These are phyloP conservation scores for Didymella pinodella DNA, from an alignment of 2,329 filamentous ascomycete species.

Conservation along the genomic window DNA sequence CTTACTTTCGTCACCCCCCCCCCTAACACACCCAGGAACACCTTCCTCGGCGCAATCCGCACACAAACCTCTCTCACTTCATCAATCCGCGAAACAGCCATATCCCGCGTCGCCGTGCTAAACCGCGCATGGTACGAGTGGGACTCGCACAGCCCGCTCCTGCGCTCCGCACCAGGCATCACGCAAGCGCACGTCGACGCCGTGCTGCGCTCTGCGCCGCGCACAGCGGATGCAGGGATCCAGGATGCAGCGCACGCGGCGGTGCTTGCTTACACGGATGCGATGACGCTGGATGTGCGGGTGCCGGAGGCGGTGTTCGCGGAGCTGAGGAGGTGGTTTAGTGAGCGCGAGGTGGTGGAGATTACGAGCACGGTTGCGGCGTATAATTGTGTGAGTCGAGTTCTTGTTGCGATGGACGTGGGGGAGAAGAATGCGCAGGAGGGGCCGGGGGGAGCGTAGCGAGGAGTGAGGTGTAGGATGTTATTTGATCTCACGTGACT, in stretches of 20 bases:
- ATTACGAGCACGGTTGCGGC: constrained; percentile 79
- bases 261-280: constrained; percentile 77
- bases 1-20: no score
- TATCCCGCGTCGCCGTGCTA: constrained; percentile 80
- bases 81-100: constrained; percentile 75
- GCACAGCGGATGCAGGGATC: constrained; percentile 10
- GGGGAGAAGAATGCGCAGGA: constrained; percentile 52
- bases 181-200: constrained; percentile 57
- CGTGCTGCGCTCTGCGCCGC: constrained; percentile 34
- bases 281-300: constrained; percentile 78
- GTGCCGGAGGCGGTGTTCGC: constrained; percentile 75
- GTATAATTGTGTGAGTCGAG: constrained; percentile 87
- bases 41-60: constrained; percentile 64
- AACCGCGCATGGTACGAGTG: constrained; percentile 89
- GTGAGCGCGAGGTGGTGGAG: constrained; percentile 78
- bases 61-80: constrained; percentile 60
- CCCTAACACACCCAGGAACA: constrained; percentile 52
- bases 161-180: constrained; percentile 56
- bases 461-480: no score
- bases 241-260: constrained; percentile 70
- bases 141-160: constrained; percentile 74
- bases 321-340: constrained; percentile 67
- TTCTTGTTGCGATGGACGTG: constrained; percentile 80
- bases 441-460: constrained; percentile 22
- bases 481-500: neutral